Base-by-base conservation (phyloP, 495 filamentous ascomycete genomes). In the Talaromyces liani region DNA sequence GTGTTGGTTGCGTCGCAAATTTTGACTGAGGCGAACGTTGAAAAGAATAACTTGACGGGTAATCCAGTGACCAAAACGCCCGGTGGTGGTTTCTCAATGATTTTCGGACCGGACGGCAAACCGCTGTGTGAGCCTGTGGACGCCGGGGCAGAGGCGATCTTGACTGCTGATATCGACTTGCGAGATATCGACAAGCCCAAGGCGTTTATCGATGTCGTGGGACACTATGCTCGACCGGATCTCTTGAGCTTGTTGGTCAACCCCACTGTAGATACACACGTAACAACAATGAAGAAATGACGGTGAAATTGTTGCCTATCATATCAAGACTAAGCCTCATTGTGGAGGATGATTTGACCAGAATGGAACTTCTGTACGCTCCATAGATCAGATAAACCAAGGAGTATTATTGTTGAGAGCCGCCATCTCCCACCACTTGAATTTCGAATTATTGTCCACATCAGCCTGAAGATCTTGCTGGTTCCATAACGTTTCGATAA, bases 181-280 rank as follows among this genome's bases (percentile, higher is more conserved):
- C 39, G 67, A 20, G 65, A 68, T 3, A 73, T 75, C 41, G 57
- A 61, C n/a, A 51, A 59, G 25, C 64, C 71, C 0, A 77, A 74
- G 60, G 27, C 60, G 12, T 71, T 76, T 20, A 45, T 71, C 0
- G 74, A 79, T 64, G 59, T 63, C 0, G 59, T 63, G 0, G 75
- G 75, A 0, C 72, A 76, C 63, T 75, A 78, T 60, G 68, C 69
- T 16, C 63, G 74, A 9, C 72, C 75, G 10, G 77, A 76, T 66
- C 54, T 76, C 39, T 58, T 77, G 34, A 70, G 68, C 45, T 64
- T 76, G 5, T 34, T 64, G 10, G 70, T 72, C 4, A 67, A 69
- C 16, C 58, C 58, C 2, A 60, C 31, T 25, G n/a, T 60, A 27
- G 36, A 60, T 45, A 60, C 39, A 39, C 58, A 60, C 14, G 58